Evolutionary conservation across 306 rosid genomes (phyloP), one percentile per base, ranked within the genome.

Genomic region (Cucurbita pepo): DNA sequence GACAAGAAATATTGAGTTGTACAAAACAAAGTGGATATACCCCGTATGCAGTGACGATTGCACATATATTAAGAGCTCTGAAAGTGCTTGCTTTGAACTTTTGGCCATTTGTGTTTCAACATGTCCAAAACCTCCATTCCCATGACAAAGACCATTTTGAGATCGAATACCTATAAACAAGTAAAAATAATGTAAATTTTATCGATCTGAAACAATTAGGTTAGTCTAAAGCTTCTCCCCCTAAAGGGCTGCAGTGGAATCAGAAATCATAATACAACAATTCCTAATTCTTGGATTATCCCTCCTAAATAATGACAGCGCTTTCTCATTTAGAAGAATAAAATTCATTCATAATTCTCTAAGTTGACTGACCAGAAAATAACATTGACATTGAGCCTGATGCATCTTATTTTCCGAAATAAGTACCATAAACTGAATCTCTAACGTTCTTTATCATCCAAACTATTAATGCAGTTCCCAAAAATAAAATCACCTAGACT

Each of bases 31-130:
- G 72, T 66, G 78, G 76, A 56, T 80, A 70, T 59, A 89, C 96
- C 97, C 88, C 62, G 80, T 34, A 7, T 75, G 81, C 72, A 90
- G 73, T 79, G 85, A 85, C 8, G 85, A 87, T 55, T 85, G 86
- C 61, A 83, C 88, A 79, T 82, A 65, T 58, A 81, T 82, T 10
- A 83, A 84, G 78, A 95, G 92, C 77, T 81, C 91, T 14, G 79
- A 72, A 76, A 91, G 73, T 69, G 90, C 88, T 67, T 91, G 90
- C 86, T 89, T 89, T 62, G 88, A 78, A 36, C 81, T 66, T 81
- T 69, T 84, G 52, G 83, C 82, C 73, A 73, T 79, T 55, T 80
- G 92, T 44, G 80, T 4, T 38, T 94, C 92, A 75, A 78, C 74
- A 16, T 88, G 81, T 76, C 81, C 81, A 75, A 82, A 86, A 69